Evolutionary conservation across 768 basidiomycete genomes (phyloP).

Genomic region (Podaxis pistillaris): DNA sequence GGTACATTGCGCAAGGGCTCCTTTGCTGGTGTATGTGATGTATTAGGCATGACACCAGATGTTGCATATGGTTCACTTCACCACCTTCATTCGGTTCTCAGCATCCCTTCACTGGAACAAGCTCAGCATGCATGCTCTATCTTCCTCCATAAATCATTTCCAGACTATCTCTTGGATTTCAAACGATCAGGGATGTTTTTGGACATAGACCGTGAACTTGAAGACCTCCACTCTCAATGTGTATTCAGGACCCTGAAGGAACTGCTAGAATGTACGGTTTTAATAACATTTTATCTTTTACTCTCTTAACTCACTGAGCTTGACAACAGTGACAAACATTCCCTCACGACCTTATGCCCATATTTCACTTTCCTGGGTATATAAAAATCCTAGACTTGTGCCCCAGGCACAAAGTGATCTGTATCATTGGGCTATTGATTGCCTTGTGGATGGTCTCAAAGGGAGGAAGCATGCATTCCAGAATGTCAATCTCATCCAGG

Average conservation of each 20-base stretch:
- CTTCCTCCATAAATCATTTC: background rate
- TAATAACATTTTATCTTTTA: background rate
- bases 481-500: no score
- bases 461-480: no score
- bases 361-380: background rate
- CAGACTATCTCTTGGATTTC: background rate
- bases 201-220: background rate
- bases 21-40: background rate
- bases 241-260: background rate
- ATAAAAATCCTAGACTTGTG: background rate
- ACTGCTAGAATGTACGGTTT: background rate
- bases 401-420: background rate
- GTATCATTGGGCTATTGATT: background rate
- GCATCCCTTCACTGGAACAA: background rate
- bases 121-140: background rate
- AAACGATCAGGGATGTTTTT: background rate
- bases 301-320: background rate
- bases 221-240: background rate
- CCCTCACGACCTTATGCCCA: background rate
- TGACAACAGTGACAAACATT: background rate
- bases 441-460: background rate
- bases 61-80: background rate
- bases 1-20: background rate
- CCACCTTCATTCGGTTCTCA: background rate
- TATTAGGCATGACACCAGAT: background rate